phyloP scores from a whole-genome alignment of 352 stramenopile genomes.

The Phytopythium helicoides region DNA sequence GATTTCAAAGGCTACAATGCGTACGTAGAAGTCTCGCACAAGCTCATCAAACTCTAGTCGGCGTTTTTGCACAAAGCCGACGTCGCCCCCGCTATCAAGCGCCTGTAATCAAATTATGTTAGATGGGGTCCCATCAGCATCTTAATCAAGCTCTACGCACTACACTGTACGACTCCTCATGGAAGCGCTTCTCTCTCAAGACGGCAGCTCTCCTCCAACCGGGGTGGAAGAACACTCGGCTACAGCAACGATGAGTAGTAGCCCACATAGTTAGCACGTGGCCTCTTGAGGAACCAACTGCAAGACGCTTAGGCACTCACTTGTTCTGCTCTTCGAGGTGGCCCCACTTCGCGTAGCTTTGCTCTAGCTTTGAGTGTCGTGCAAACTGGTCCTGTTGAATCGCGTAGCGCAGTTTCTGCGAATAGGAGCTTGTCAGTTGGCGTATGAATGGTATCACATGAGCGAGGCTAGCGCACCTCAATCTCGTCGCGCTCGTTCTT shows the following conservation, averaged over 20 bases:
- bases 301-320: constrained; percentile 22
- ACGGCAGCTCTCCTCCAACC: constrained; percentile 60
- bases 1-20: constrained; percentile 14
- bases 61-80: constrained; percentile 46
- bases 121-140: not conserved
- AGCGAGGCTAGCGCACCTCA: constrained; percentile 36
- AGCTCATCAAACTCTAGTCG: constrained; percentile 43
- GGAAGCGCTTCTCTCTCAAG: constrained; percentile 67
- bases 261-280: constrained; percentile 5
- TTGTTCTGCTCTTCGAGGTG: constrained; percentile 48
- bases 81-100: constrained; percentile 37
- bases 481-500: constrained; percentile 73
- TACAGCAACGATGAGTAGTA: constrained; percentile 15
- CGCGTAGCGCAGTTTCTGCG: constrained; percentile 62
- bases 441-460: not conserved
- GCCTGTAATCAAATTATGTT: not conserved
- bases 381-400: constrained; percentile 67
- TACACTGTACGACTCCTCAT: constrained; percentile 59
- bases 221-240: constrained; percentile 59
- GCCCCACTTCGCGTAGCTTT: constrained; percentile 58
- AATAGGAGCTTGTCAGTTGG: constrained; percentile 2
- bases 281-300: not conserved
- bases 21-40: constrained; percentile 60
- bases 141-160: constrained; percentile 8
- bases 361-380: constrained; percentile 50